phyloP scores from a whole-genome alignment of 2,329 filamentous ascomycete genomes.

The Ceratocystis papillata region DNA sequence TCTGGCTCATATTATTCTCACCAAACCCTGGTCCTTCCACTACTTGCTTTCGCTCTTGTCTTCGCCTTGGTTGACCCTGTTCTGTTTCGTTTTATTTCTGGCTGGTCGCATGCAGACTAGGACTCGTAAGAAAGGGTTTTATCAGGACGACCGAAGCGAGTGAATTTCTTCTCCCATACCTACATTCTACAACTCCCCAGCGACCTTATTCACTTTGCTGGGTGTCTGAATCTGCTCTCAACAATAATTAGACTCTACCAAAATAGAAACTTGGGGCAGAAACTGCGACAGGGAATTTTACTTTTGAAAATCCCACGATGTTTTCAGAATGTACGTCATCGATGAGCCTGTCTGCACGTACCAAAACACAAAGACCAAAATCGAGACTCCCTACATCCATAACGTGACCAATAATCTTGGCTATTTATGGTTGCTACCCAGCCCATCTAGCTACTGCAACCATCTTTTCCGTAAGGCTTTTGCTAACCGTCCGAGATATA shows the following conservation, averaged over 20 bases:
- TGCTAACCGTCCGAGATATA: constrained; percentile 33
- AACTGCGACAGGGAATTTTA: background rate
- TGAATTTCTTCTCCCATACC: constrained; percentile 1
- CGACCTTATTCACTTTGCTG: background rate
- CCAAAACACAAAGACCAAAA: constrained; percentile 1
- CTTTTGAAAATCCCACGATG: constrained; percentile 29
- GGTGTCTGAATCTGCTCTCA: background rate
- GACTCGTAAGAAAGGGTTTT: background rate
- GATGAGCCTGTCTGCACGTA: background rate
- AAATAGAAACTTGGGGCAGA: background rate
- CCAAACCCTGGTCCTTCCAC: background rate
- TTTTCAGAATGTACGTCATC: constrained; percentile 69
- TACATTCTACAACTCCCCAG: background rate
- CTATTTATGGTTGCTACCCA: background rate
- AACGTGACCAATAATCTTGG: constrained; percentile 21
- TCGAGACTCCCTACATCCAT: constrained; percentile 9
- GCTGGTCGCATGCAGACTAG: constrained; percentile 5
- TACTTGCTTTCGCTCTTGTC: background rate
- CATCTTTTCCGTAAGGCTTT: background rate
- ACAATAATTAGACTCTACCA: background rate
- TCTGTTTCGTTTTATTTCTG: constrained; percentile 9
- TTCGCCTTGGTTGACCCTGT: background rate
- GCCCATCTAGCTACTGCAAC: background rate
- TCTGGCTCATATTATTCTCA: background rate
- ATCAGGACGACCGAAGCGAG: background rate